Evolutionary conservation across 2,329 filamentous ascomycete species (phyloP), one percentile per base, ranked within the genome.

Genomic region (Neopestalotiopsis sp.): DNA sequence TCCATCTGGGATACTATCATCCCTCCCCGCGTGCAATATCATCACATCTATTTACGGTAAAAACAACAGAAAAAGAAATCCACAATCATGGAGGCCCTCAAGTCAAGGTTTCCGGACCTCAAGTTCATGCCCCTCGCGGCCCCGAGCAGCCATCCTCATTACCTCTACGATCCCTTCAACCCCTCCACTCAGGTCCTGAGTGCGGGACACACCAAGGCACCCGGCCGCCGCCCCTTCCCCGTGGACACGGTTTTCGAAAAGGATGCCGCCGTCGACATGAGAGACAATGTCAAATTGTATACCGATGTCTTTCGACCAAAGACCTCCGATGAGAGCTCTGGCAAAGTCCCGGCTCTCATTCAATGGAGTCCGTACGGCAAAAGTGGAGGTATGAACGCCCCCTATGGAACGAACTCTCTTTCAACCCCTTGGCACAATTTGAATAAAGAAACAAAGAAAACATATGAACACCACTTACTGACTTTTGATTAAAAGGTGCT

Each of bases 301-400:
- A 70, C 69, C 10, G 74, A 77, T 45, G 67, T 79, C 6, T 78
- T 75, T 61, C 69, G 76, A 4, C 72, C 76, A 0, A 67, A 67
- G 0, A 65, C 68, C n/a, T n/a, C 68, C 5, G 64, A 66, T 30
- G 53, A 56, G 10, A 17, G 20, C 17, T 67, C 70, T 4, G 34
- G 34, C 1, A 69, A 68, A n/a, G 73, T 76, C 3, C 77, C 77
- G 1, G 76, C 74, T 1, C 73, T 79, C 38, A 66, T 76, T 40
- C 64, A 70, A 28, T 75, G 75, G 75, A 72, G 75, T 69, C 71
- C 77, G 1, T 74, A 77, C 63, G 76, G 77, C 1, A 79, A 79
- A 62, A 68, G 70, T 32, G 73, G 72, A 17, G 65, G 65, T 67
- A n/a, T 7, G 38, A 38, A 38, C 5, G 10, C 1, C 10, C 2